Conservation (phyloP, 2,329 filamentous ascomycete species). For the Leptographium galeiforme region DNA sequence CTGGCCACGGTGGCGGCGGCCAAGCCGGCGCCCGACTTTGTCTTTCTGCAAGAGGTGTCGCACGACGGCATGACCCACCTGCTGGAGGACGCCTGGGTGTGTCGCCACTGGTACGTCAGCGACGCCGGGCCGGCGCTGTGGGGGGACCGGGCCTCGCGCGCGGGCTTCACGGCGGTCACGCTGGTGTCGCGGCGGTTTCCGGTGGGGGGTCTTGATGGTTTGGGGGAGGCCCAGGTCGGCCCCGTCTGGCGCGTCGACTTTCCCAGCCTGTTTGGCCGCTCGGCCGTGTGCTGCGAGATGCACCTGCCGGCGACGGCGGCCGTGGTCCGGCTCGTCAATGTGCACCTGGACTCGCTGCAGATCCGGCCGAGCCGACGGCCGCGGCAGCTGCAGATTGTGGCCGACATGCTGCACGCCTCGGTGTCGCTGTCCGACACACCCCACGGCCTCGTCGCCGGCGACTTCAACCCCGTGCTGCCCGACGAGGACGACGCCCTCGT, state of each 20-base stretch:
- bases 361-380: constrained; percentile 17
- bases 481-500: constrained; percentile 19
- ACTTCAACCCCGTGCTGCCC: constrained; percentile 25
- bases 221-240: constrained; percentile 13
- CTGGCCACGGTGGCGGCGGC: constrained; percentile 9
- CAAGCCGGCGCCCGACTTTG: constrained; percentile 14
- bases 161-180: constrained; percentile 15
- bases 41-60: constrained; percentile 24
- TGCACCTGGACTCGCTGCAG: constrained; percentile 24
- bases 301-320: neutral
- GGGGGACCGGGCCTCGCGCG: neutral
- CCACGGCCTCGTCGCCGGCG: constrained; percentile 22
- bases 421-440: constrained; percentile 1
- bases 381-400: constrained; percentile 16
- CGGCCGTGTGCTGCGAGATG: constrained; percentile 24
- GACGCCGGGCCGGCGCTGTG: constrained; percentile 15
- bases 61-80: constrained; percentile 13
- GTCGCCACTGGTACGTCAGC: constrained; percentile 18
- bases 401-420: constrained; percentile 12
- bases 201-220: no score
- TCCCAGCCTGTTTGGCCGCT: constrained; percentile 18
- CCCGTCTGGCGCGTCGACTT: constrained; percentile 19
- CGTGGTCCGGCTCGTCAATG: constrained; percentile 21
- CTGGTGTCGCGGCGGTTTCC: constrained; percentile 18
- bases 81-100: constrained; percentile 14